Evolutionary conservation across 2,329 filamentous ascomycete genomes (phyloP).

Genomic region (Colletotrichum eleusines): DNA sequence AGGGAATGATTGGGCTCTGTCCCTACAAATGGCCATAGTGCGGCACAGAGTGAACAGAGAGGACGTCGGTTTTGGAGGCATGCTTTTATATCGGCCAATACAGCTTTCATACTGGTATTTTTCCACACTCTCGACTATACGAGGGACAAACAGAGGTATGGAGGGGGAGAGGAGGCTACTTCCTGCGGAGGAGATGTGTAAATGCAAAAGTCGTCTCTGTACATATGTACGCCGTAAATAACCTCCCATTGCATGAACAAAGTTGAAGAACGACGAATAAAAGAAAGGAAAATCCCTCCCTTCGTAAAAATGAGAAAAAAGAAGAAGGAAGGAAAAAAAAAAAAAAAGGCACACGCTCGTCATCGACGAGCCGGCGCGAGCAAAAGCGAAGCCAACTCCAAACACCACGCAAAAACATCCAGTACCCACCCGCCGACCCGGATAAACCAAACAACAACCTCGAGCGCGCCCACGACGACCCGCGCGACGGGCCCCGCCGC

Average conservation of each 20-base stretch:
- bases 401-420: constrained; percentile 42
- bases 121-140: not conserved
- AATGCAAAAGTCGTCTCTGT: constrained; percentile 4
- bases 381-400: constrained; percentile 40
- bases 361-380: constrained; percentile 16
- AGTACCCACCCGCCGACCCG: constrained; percentile 46
- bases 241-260: not conserved
- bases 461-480: constrained; percentile 47
- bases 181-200: constrained; percentile 5
- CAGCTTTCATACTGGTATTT: constrained; percentile 1
- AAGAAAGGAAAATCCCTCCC: not conserved
- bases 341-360: not conserved
- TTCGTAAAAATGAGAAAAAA: not conserved
- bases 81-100: not conserved
- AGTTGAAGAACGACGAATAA: not conserved
- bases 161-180: not conserved
- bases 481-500: constrained; percentile 45
- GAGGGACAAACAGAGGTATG: not conserved
- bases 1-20: not conserved
- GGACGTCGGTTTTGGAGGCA: not conserved
- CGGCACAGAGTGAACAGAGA: too few species aligned
- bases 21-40: not conserved
- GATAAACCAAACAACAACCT: constrained; percentile 49
- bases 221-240: constrained; percentile 14
- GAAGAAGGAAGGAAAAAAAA: not conserved